Base-by-base conservation (phyloP, 2,329 filamentous ascomycete species). In the Ceratocystis smalleyi region DNA sequence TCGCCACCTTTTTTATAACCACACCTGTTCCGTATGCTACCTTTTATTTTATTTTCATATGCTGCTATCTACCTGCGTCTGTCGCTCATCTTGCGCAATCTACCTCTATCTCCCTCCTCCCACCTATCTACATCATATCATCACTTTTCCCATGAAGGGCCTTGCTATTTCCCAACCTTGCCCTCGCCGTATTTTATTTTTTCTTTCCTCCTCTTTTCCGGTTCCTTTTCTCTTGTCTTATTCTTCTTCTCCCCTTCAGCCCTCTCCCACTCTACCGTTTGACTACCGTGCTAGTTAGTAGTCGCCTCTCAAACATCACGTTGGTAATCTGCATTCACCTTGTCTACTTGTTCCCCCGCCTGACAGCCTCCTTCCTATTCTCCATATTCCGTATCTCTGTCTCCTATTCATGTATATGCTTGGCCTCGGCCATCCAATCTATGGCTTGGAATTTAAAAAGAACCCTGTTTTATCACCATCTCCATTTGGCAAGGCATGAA, bases 21-120 rank as follows among this genome's bases (percentile, higher is more conserved):
- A 59, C 4, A 43, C 59, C 59, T 64, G 35, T 32, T 61, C 64
- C 63, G 8, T 12, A 40, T 3, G 35, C 12, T 40, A 40, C 35
- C 35, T 40, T 40, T 3, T 40, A 1, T 15, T 15, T 10, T 61
- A 7, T 22, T 45, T 5, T 35, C 10, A 6, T 35, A 32, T 45
- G 24, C n/a, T 17, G 22, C 32, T 3, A 59, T 64, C 65, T 57
- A 64, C 65, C 60, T 64, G 30, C 27, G 59, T 60, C 43, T 59
- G 15, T n/a, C 32, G 17, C 51, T 40, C 40, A 63, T n/a, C 5
- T 40, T n/a, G 19, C 62, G 65, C 43, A 35, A 55, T 68, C 61
- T 62, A 55, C 64, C 51, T 63, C 62, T 43, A 49, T 47, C 59
- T 63, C 47, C 35, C 59, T 63, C 47, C 35, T 62, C 35, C 43